A percentile compares a stretch with the other conserved stretches of the same genome.
Evolutionary conservation across 1,284 basidiomycete genomes (phyloP).

Genomic region (Albatrellus sp.): DNA sequence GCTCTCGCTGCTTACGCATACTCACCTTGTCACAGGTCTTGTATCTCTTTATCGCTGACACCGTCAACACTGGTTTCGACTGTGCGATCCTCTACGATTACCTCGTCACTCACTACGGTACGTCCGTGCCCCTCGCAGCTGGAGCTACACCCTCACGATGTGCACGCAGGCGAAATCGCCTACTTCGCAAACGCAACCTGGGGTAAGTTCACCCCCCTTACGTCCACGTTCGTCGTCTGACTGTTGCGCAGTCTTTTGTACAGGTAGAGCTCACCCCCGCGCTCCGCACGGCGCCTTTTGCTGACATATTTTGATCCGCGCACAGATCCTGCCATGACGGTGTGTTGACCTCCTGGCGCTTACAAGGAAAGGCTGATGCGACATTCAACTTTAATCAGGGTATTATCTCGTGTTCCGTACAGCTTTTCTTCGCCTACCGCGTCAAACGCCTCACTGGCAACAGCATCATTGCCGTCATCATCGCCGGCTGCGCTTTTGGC

Average conservation of each 20-base stretch:
- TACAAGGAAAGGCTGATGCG: no score
- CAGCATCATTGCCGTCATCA: slow-evolving; percentile 10
- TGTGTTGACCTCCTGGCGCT: no score
- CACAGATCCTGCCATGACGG: no score
- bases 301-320: no score
- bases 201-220: not conserved
- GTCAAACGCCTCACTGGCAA: slow-evolving; percentile 16
- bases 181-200: not conserved
- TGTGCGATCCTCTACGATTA: not conserved
- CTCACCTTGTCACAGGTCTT: slow-evolving; percentile 6
- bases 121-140: not conserved
- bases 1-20: not conserved
- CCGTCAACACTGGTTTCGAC: slow-evolving; percentile 14
- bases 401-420: slow-evolving; percentile 20
- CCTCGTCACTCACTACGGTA: not conserved
- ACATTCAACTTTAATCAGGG: no score
- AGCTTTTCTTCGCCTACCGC: slow-evolving; percentile 26
- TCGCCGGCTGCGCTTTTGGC: slow-evolving; percentile 9
- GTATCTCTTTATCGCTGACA: slow-evolving; percentile 19
- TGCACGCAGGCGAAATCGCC: not conserved
- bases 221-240: no score
- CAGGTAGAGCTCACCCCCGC: no score
- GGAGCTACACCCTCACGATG: not conserved
- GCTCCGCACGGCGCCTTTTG: no score
- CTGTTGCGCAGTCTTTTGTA: no score